Base-by-base conservation (phyloP, 257 asterid genomes). In the Plantago major region DNA sequence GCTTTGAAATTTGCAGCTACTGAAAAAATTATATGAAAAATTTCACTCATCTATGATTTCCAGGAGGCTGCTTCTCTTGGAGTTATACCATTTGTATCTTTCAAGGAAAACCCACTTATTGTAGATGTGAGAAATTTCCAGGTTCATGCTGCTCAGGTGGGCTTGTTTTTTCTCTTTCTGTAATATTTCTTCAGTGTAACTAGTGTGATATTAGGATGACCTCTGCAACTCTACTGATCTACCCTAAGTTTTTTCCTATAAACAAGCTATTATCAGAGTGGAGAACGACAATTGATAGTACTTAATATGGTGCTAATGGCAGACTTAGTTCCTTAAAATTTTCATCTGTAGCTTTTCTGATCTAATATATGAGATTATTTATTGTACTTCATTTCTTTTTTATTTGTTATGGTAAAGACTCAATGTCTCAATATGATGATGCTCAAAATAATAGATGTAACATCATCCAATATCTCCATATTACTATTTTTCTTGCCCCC, bases 11-110 rank as follows among this genome's bases (percentile, higher is more conserved):
- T 62, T 67, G 65, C 67, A 67, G 33, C 71, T 61, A 51, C 46
- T 74, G 69, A 42, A 68, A 62, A 71, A 49, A 38, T 63, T 43
- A 40, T 64, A 50, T 14, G 61, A 37, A 63, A 40, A 26, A 53
- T 47, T 63, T 66, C 53, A 51, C 62, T 47, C 42, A 56, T 53
- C 62, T 61, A 66, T 55, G 56, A 69, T 67, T 64, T 68, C 51
- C 50, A 92, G 98, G 98, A 88, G 77, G 95, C 98, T 72, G 81
- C 95, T 75, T 88, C 93, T 72, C 93, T 78, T 75, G 98, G 95
- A 74, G 74, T 77, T 70, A 40, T 86, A 63, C 93, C 98, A 57
- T 45, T 70, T 66, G 78, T 78, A 55, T 86, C 93, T 67, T 52
- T 84, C 43, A 81, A 82, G 71, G 87, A 84, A 50, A 86, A 73